Evolutionary conservation across 1,139 yeast genomes (phyloP).

Genomic region (Suhomyces maxii): DNA sequence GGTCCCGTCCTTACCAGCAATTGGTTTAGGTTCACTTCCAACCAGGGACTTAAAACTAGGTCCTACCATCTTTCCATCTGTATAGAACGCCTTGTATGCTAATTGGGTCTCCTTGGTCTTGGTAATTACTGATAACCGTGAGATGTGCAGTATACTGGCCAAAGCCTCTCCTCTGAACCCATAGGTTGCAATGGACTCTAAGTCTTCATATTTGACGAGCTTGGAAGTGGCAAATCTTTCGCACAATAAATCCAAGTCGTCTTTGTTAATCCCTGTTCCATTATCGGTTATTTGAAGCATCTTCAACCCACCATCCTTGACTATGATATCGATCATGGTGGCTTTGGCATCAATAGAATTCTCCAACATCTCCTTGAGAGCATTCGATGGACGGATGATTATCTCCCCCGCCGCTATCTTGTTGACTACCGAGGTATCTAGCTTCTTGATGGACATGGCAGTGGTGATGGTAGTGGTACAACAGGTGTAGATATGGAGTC

Average conservation of each 20-base stretch:
- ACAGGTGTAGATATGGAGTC: too few species aligned
- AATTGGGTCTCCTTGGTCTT: conserved; percentile 60
- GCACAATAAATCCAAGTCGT: conserved; percentile 50
- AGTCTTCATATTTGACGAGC: conserved; percentile 49
- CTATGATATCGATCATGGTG: conserved; percentile 48
- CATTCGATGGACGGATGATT: conserved; percentile 88
- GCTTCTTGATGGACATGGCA: conserved; percentile 36
- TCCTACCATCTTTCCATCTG: conserved; percentile 59
- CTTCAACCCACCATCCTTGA: conserved; percentile 56
- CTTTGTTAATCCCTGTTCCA: conserved; percentile 49
- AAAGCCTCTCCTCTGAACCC: conserved; percentile 66
- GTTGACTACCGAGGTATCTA: conserved; percentile 73
- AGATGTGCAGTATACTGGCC: conserved; percentile 61
- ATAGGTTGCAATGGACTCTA: conserved; percentile 49
- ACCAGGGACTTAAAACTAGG: conserved; percentile 30
- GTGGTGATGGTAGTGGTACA: background rate
- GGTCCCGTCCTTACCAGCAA: conserved; percentile 89
- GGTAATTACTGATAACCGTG: conserved; percentile 74
- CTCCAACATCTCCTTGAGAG: conserved; percentile 56
- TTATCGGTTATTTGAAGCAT: conserved; percentile 54
- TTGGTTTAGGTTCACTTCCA: conserved; percentile 57
- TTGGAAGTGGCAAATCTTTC: conserved; percentile 62
- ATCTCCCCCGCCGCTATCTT: conserved; percentile 98
- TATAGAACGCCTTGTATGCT: conserved; percentile 68
- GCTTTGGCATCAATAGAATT: conserved; percentile 55